A percentile compares a stretch with the other conserved stretches of the same genome.
These are phyloP conservation scores for Crithidia mellificae DNA, from an alignment of 208 protist genomes.

Conservation along the genomic window DNA sequence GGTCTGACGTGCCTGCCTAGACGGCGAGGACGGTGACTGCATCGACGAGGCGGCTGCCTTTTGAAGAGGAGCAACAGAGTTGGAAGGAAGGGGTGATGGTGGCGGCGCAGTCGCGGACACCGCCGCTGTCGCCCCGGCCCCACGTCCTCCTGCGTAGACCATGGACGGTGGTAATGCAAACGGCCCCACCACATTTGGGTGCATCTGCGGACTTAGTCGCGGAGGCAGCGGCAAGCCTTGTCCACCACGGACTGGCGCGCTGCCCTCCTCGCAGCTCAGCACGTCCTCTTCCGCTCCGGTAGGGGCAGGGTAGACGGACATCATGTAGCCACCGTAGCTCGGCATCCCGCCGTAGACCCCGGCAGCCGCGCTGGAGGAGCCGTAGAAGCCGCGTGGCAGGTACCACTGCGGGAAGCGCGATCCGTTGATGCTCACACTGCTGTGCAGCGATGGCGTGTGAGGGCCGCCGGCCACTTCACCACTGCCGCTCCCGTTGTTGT, in stretches of 20 bases:
- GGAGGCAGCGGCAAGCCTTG: conserved; percentile 7
- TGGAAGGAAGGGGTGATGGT: too few species aligned
- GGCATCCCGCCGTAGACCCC: background rate
- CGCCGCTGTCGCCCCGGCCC: too few species aligned
- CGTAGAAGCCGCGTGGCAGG: conserved; percentile 24
- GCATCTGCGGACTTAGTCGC: conserved; percentile 14
- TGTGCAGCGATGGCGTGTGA: conserved; percentile 17
- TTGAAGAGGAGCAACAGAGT: too few species aligned
- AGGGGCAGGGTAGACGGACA: background rate
- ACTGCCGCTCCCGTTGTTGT: background rate
- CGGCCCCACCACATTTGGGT: background rate
- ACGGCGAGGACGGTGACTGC: background rate
- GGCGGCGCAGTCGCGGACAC: too few species aligned
- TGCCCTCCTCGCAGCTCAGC: conserved; percentile 11
- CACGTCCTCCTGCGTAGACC: background rate
- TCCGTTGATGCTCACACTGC: conserved; percentile 22
- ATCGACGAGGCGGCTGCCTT: too few species aligned
- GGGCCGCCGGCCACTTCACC: background rate
- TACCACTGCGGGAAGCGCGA: conserved; percentile 39
- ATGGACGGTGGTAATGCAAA: conserved; percentile 19
- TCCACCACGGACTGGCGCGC: background rate
- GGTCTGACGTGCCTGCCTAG: background rate
- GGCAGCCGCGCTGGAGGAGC: background rate
- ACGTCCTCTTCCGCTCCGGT: conserved; percentile 19
- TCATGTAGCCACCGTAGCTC: background rate